Evolutionary conservation across 139 green algal genomes (phyloP).

Genomic region (Chlamydomonas sp.): DNA sequence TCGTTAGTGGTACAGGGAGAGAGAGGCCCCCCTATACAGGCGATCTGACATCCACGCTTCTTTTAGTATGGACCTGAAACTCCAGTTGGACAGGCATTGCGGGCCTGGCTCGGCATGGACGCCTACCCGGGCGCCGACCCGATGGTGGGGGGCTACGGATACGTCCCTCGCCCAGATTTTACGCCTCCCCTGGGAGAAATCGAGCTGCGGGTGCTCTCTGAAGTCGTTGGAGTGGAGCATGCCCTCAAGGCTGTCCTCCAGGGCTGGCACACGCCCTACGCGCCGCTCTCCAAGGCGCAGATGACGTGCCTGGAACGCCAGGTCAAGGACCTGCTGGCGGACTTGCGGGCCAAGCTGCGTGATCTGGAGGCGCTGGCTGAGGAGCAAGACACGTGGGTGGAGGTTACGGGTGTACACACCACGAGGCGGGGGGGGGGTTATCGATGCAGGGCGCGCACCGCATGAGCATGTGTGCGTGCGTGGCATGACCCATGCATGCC

Average conservation of each 20-base stretch:
- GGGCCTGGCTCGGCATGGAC: no score
- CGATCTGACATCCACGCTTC: no score
- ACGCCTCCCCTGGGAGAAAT: slow-evolving; percentile 7
- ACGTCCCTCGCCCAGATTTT: no score
- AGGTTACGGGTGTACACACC: background rate
- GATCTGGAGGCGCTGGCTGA: slow-evolving; percentile 65
- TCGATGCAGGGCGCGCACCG: background rate
- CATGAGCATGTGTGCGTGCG: background rate
- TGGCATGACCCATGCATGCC: background rate
- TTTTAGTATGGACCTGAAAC: no score
- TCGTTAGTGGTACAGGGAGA: no score
- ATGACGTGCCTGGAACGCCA: slow-evolving; percentile 7
- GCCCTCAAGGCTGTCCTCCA: background rate
- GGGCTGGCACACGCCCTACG: background rate
- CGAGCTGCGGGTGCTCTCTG: slow-evolving; percentile 5
- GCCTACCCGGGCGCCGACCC: no score
- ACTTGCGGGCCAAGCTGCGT: slow-evolving; percentile 34
- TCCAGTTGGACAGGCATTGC: no score
- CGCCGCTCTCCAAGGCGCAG: background rate
- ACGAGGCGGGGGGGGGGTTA: background rate
- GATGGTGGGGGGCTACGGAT: no score
- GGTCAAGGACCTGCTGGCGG: slow-evolving; percentile 29
- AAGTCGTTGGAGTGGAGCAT: background rate
- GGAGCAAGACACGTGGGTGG: slow-evolving; percentile 68
- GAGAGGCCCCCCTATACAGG: no score